Evolutionary conservation across 371 early-diverging fungal species (phyloP), one percentile per base, ranked within the genome.

Genomic region (Mortierella sp.): DNA sequence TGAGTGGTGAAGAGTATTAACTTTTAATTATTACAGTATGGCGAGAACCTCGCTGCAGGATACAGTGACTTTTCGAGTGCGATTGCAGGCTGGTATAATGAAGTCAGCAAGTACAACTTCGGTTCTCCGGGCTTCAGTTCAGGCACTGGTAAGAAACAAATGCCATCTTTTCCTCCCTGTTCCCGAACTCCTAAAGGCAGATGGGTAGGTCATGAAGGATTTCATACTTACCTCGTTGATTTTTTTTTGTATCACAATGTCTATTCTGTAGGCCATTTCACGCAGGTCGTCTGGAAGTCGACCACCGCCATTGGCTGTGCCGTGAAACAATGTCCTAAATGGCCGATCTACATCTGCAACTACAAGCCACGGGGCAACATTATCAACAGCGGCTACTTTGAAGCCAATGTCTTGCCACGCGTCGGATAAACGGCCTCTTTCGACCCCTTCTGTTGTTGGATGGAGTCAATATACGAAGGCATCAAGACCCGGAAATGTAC

Each of bases 31-130:
- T 16, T 5, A n/a, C 9, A 77, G 57, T 82, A 81, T 57, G 85
- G 84, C 23, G 88, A 88, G 67, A 88, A 88, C 65, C 68, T 88
- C 18, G 88, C 84, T 29, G 59, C 65, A 51, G 84, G 86, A 11
- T 80, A 84, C 61, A 51, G 50, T n/a, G 60, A 75, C 59, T 83
- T 81, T 72, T 45, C 59, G 14, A 12, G 52, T 3, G 75, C 72
- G 18, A 64, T 86, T 23, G 43, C 43, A 7, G 84, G 64, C 18
- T 88, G 88, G 87, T 88, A 86, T 72, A 53, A 67, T 53, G 87
- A 88, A 60, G 81, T 56, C 29, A 72, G 66, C 57, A 2, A 61
- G 0, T 88, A 88, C 60, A 56, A 83, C 55, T 88, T 82, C 69
- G 64, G 56, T 47, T 56, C 66, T 0, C 86, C 86, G 57, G 83